A percentile compares a stretch with the other conserved stretches of the same genome.
phyloP scores from a whole-genome alignment of 1,284 basidiomycete genomes.

The Termitomyces sp. region DNA sequence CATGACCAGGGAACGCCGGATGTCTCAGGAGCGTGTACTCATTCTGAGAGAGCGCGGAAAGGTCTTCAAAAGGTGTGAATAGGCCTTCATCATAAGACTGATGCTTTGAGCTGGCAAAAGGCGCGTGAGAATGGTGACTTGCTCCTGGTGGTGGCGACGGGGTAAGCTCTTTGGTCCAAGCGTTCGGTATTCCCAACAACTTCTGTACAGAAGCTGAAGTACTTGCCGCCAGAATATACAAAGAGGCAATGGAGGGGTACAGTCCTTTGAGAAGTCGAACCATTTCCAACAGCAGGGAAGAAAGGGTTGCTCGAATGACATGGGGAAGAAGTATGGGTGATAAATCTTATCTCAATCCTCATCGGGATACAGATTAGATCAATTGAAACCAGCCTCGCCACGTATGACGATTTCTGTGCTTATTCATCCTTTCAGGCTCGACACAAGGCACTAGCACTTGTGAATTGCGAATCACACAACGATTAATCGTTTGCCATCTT shows the following conservation, averaged over 20 bases:
- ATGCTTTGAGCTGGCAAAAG: background rate
- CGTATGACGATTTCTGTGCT: too few species aligned
- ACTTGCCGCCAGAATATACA: background rate
- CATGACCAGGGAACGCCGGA: constrained; percentile 38
- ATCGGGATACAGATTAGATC: background rate
- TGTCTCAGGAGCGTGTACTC: constrained; percentile 47
- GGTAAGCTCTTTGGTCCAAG: background rate
- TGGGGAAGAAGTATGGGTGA: background rate
- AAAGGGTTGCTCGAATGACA: background rate
- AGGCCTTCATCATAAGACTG: constrained; percentile 19
- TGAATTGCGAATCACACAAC: too few species aligned
- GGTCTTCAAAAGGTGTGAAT: constrained; percentile 38
- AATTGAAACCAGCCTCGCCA: background rate
- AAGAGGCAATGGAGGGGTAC: background rate
- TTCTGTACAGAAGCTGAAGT: background rate
- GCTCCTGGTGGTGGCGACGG: background rate
- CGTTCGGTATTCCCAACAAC: background rate
- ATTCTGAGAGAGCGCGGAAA: constrained; percentile 37
- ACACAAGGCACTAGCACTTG: too few species aligned
- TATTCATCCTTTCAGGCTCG: too few species aligned
- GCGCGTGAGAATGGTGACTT: background rate
- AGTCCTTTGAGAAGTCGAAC: background rate
- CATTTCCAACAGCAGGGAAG: background rate
- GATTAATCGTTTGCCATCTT: background rate
- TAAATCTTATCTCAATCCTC: background rate